Percentiles rank a stretch among this genome's conserved stretches.
Evolutionary conservation across 345 rosid genomes (phyloP).

Genomic region (Eucalyptus sp.): DNA sequence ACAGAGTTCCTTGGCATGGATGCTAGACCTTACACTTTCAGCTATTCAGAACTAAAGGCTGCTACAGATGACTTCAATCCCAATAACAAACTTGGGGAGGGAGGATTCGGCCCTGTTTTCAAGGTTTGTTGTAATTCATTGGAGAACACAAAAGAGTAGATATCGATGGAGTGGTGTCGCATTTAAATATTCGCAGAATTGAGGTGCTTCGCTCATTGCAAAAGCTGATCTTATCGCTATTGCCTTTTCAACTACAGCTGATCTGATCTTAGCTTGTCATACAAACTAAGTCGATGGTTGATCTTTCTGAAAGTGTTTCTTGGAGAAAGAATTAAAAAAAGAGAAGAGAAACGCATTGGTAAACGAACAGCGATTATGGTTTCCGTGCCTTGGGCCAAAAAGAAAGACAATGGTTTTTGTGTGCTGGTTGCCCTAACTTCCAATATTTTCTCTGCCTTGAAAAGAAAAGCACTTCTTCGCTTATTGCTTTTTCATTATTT

Average conservation of each 20-base stretch:
- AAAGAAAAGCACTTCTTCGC: neutral
- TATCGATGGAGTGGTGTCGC: neutral
- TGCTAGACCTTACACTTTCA: constrained; percentile 45
- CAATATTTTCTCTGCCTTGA: neutral
- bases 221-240: neutral
- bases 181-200: neutral
- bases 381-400: neutral
- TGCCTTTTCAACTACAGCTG: fast-evolving
- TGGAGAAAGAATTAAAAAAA: neutral
- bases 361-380: neutral
- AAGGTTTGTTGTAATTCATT: neutral
- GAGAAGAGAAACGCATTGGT: too few relatives aligned
- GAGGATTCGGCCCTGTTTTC: constrained; percentile 77
- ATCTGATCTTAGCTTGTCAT: neutral
- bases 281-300: fast-evolving
- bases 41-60: constrained; percentile 38
- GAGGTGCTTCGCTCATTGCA: fast-evolving
- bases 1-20: constrained; percentile 44
- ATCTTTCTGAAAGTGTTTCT: neutral
- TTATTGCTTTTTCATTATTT: neutral
- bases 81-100: constrained; percentile 69
- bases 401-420: neutral
- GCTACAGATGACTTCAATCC: constrained; percentile 57
- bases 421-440: neutral
- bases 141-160: neutral